Percentiles rank a stretch among this genome's conserved stretches.
These are phyloP conservation scores for Medicago ruthenica DNA, from an alignment of 306 rosid genomes.

Conservation along the genomic window DNA sequence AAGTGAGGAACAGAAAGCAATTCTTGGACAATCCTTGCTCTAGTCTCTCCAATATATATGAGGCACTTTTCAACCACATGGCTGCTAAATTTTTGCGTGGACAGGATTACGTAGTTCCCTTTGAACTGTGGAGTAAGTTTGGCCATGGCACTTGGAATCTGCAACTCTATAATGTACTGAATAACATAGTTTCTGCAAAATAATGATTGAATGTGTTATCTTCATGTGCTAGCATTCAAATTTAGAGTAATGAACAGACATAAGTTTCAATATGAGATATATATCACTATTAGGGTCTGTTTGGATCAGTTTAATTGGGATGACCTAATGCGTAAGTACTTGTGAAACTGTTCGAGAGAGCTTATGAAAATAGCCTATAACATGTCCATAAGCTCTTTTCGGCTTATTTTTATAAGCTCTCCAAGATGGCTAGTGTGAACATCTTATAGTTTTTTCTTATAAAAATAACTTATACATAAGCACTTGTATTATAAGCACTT, in stretches of 20 bases:
- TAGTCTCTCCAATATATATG: slow-evolving; percentile 48
- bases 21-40: slow-evolving; percentile 62
- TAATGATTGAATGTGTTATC: slow-evolving; percentile 7
- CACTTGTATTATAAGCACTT: too few relatives aligned
- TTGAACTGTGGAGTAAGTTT: slow-evolving; percentile 56
- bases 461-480: too few relatives aligned
- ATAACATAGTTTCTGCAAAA: slow-evolving; percentile 75
- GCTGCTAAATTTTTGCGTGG: slow-evolving; percentile 73
- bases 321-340: not conserved
- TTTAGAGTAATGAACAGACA: not conserved
- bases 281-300: not conserved
- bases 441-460: not conserved
- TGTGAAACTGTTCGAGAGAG: not conserved
- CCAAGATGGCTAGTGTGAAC: not conserved
- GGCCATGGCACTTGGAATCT: slow-evolving; percentile 47
- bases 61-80: slow-evolving; percentile 83
- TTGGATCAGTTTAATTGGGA: not conserved
- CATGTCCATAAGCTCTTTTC: not conserved
- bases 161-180: slow-evolving; percentile 64
- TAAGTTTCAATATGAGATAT: not conserved
- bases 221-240: not conserved
- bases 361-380: not conserved
- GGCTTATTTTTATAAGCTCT: not conserved
- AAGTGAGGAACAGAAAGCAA: slow-evolving; percentile 54
- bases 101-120: slow-evolving; percentile 60